These are phyloP conservation scores for Microdochium bolleyi DNA, from an alignment of 2,329 filamentous ascomycete species.

Conservation along the genomic window DNA sequence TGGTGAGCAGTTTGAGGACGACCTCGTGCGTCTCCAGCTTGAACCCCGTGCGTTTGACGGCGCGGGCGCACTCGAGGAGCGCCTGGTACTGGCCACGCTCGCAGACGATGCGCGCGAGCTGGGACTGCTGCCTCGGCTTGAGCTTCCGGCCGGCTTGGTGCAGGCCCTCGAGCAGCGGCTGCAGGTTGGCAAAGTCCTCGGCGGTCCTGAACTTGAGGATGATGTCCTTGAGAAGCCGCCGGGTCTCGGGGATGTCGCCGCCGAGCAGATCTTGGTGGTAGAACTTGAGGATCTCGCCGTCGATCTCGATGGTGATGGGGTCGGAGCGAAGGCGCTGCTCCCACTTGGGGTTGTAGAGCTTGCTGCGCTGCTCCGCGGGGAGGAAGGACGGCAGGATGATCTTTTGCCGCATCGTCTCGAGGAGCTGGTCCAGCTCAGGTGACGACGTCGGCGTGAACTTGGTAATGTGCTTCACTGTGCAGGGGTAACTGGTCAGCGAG, in stretches of 20 bases:
- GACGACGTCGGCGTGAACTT: slow-evolving; percentile 44
- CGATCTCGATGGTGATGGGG: slow-evolving; percentile 50
- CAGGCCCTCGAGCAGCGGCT: slow-evolving; percentile 42
- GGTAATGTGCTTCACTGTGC: slow-evolving; percentile 23
- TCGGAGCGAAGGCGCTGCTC: slow-evolving; percentile 41
- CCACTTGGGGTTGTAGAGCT: slow-evolving; percentile 40
- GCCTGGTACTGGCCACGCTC: slow-evolving; percentile 30
- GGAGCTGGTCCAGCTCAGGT: slow-evolving; percentile 41
- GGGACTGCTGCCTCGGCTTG: slow-evolving; percentile 19
- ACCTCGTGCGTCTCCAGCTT: slow-evolving; percentile 30
- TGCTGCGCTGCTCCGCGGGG: slow-evolving; percentile 39
- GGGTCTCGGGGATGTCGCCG: slow-evolving; percentile 32
- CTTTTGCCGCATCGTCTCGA: slow-evolving; percentile 45
- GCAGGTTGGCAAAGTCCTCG: slow-evolving; percentile 45
- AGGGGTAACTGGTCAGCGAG: background rate
- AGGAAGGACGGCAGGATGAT: slow-evolving; percentile 58
- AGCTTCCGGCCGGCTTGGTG: slow-evolving; percentile 32
- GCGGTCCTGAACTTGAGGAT: slow-evolving; percentile 36
- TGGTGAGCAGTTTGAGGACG: slow-evolving; percentile 28
- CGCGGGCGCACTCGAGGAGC: slow-evolving; percentile 42
- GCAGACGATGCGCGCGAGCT: slow-evolving; percentile 33
- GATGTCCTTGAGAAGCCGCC: slow-evolving; percentile 25
- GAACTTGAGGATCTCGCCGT: slow-evolving; percentile 46
- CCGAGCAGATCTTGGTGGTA: slow-evolving; percentile 31
- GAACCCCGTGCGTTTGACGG: slow-evolving; percentile 36